Conservation (phyloP, 2,329 filamentous ascomycete genomes). For the Penicillium decumbens region DNA sequence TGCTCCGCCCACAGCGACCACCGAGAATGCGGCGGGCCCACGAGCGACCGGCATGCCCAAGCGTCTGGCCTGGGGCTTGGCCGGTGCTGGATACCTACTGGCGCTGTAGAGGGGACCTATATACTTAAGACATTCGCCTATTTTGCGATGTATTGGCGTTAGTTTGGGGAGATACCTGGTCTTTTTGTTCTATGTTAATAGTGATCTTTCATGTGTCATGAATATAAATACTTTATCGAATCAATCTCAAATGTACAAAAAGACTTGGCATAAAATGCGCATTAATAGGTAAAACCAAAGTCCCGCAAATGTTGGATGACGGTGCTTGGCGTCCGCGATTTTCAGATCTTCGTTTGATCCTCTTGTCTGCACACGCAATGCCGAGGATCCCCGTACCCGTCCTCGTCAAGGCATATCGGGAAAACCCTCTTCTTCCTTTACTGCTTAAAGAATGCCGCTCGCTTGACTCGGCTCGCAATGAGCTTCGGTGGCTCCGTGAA, state of each 20-base stretch:
- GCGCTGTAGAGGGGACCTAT: conserved; percentile 10
- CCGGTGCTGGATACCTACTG: conserved; percentile 23
- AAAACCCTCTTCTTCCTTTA: conserved; percentile 37
- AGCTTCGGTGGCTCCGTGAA: conserved; percentile 46
- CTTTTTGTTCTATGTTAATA: background rate
- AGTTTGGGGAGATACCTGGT: conserved; percentile 7
- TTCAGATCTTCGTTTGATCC: background rate
- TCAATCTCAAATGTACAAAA: background rate
- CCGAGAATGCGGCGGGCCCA: conserved; percentile 14
- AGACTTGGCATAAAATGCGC: too few relatives aligned
- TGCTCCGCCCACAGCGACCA: conserved; percentile 6
- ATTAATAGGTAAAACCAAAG: background rate
- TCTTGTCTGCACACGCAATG: conserved; percentile 28
- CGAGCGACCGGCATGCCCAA: conserved; percentile 14
- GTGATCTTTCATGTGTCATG: conserved; percentile 1
- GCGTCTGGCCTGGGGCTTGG: conserved; percentile 20
- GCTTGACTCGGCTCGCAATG: conserved; percentile 42
- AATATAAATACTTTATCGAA: background rate
- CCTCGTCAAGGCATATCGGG: conserved; percentile 35
- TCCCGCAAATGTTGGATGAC: background rate
- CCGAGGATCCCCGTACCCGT: conserved; percentile 39
- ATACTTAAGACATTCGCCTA: conserved; percentile 4
- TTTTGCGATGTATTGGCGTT: conserved; percentile 12
- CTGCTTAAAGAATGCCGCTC: conserved; percentile 45
- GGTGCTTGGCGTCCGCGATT: background rate